Conservation (phyloP, 2,329 filamentous ascomycete species). For the Fusarium pseudonygamai region DNA sequence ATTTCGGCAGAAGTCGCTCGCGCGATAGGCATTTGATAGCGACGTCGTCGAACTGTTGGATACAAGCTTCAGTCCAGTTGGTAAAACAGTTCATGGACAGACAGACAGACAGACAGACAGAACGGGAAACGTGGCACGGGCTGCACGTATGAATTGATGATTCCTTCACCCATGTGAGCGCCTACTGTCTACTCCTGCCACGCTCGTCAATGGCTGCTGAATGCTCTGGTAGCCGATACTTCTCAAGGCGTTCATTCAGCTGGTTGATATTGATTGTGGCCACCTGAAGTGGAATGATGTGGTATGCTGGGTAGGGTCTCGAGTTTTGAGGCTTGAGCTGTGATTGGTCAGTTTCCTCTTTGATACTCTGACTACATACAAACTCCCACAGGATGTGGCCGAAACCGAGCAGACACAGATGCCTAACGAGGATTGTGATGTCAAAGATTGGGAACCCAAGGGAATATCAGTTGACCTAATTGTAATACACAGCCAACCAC, state of each 20-base stretch:
- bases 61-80: not conserved
- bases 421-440: slow-evolving; percentile 13
- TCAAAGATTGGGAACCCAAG: slow-evolving; percentile 9
- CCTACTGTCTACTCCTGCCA: not conserved
- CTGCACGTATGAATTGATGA: not conserved
- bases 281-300: slow-evolving; percentile 22
- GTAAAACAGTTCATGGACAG: slow-evolving; percentile 21
- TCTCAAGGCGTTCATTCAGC: slow-evolving; percentile 7
- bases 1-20: slow-evolving; percentile 28
- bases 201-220: slow-evolving; percentile 16
- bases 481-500: slow-evolving; percentile 9
- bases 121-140: not conserved
- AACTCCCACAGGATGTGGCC: slow-evolving; percentile 13
- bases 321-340: not conserved
- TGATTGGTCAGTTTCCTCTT: slow-evolving; percentile 14
- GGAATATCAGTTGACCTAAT: slow-evolving; percentile 17
- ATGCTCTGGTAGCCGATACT: not conserved
- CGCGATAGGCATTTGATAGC: slow-evolving; percentile 3
- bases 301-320: slow-evolving; percentile 13
- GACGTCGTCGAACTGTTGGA: not conserved
- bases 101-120: not conserved
- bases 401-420: slow-evolving; percentile 12
- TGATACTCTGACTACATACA: not conserved
- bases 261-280: slow-evolving; percentile 3
- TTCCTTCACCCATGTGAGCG: not conserved